Percentiles rank a stretch among this genome's conserved stretches.
Evolutionary conservation across 345 rosid genomes (phyloP).

Genomic region (Eucalyptus pauciflora): DNA sequence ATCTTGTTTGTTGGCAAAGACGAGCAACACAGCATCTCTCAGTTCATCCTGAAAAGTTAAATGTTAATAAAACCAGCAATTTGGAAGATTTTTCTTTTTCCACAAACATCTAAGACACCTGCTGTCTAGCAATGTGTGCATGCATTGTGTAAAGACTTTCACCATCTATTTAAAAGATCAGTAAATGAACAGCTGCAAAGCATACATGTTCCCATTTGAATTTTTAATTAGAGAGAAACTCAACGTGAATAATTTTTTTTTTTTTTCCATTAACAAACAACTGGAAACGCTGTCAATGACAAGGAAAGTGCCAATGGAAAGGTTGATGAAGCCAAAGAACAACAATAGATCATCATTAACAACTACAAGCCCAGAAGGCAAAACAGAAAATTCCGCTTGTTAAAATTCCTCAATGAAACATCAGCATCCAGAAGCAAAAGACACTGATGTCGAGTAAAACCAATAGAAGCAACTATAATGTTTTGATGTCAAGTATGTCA

Average conservation of each 20-base stretch:
- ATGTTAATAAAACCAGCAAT: not conserved
- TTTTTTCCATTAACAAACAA: not conserved
- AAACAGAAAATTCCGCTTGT: not conserved
- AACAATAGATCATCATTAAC: not conserved
- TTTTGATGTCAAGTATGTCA: not conserved
- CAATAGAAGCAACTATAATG: not conserved
- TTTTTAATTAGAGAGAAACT: not conserved
- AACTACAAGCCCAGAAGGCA: not conserved
- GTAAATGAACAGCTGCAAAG: not conserved
- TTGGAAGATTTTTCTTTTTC: not conserved
- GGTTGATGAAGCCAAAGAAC: not conserved
- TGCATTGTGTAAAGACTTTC: not conserved
- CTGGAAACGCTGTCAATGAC: not conserved
- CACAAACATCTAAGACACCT: not conserved
- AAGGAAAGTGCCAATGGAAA: not conserved
- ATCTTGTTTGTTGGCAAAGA: conserved; percentile 90
- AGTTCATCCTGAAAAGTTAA: conserved; percentile 51
- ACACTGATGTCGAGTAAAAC: not conserved
- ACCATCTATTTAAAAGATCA: not conserved
- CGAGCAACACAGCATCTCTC: conserved; percentile 82
- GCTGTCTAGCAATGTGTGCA: not conserved
- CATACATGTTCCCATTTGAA: not conserved
- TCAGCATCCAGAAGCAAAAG: not conserved
- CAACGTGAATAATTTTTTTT: not conserved
- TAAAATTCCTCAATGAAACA: not conserved